phyloP scores from a whole-genome alignment of 2,329 filamentous ascomycete species.

The Laburnicola sp. region DNA sequence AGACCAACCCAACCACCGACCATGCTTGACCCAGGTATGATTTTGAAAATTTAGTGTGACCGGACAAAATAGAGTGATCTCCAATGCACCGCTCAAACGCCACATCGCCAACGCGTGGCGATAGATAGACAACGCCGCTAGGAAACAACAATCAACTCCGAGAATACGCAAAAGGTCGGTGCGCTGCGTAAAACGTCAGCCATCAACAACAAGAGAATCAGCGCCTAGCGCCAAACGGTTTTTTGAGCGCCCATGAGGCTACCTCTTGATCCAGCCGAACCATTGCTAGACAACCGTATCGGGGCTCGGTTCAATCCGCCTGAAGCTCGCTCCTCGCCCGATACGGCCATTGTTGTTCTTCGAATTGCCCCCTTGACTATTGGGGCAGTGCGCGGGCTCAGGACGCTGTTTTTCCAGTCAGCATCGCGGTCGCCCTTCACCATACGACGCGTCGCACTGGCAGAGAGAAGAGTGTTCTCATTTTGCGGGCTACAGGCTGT shows the following conservation, averaged over 20 bases:
- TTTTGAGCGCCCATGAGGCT: conserved; percentile 37
- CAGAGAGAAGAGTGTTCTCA: conserved; percentile 65
- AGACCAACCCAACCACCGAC: neutral
- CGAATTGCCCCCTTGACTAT: conserved; percentile 57
- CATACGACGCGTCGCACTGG: conserved; percentile 68
- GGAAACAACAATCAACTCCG: neutral
- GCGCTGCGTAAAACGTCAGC: conserved; percentile 11
- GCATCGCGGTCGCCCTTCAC: conserved; percentile 63
- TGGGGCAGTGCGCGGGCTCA: conserved; percentile 64
- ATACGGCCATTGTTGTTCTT: conserved; percentile 42
- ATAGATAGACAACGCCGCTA: conserved; percentile 1
- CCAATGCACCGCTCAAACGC: conserved; percentile 4
- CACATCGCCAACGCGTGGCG: conserved; percentile 4
- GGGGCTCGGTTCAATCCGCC: conserved; percentile 34
- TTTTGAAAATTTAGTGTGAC: neutral
- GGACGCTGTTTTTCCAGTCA: conserved; percentile 59
- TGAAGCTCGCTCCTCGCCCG: conserved; percentile 33
- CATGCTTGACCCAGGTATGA: conserved; percentile 2
- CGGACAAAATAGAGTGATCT: neutral
- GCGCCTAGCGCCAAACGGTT: conserved; percentile 32
- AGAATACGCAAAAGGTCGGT: neutral
- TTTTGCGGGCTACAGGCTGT: conserved; percentile 57
- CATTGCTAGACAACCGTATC: conserved; percentile 38
- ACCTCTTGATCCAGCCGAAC: conserved; percentile 31
- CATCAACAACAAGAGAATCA: conserved; percentile 18